A percentile compares a stretch with the other conserved stretches of the same genome.
These are phyloP conservation scores for Elymus sibiricus DNA, from an alignment of 176 grass and related monocot species.

Conservation along the genomic window DNA sequence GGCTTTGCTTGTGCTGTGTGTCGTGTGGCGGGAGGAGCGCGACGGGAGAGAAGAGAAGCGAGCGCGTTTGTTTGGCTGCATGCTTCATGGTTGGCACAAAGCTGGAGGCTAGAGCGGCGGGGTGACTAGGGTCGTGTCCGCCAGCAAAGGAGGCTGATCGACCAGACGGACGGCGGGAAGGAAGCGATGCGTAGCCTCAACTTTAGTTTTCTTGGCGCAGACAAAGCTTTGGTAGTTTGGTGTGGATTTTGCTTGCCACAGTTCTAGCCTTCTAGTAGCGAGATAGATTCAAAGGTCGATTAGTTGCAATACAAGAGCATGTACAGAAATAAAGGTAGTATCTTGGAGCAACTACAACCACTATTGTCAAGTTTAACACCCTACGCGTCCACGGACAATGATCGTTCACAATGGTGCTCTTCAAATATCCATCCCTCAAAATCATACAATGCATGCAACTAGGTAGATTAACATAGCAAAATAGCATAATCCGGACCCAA, in stretches of 20 bases:
- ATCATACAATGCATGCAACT: too few relatives aligned
- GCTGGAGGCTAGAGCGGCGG: neutral
- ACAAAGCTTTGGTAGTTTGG: neutral
- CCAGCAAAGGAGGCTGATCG: neutral
- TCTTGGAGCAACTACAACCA: too few relatives aligned
- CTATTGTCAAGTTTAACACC: too few relatives aligned
- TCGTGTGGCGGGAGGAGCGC: neutral
- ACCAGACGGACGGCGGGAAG: neutral
- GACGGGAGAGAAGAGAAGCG: neutral
- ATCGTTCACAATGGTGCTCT: too few relatives aligned
- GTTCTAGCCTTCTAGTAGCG: too few relatives aligned
- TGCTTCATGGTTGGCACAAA: neutral
- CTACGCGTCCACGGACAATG: too few relatives aligned
- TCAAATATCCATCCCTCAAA: too few relatives aligned
- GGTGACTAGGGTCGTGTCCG: neutral
- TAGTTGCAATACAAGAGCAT: too few relatives aligned
- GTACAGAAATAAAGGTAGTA: too few relatives aligned
- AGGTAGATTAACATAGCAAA: too few relatives aligned
- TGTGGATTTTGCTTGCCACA: neutral
- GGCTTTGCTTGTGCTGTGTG: neutral
- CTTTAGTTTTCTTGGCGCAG: neutral
- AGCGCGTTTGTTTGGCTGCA: neutral
- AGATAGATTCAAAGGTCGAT: too few relatives aligned
- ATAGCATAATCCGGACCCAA: too few relatives aligned
- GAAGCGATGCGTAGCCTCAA: neutral